phyloP scores from a whole-genome alignment of 208 protist genomes.

The Trypanosoma cruzi region DNA sequence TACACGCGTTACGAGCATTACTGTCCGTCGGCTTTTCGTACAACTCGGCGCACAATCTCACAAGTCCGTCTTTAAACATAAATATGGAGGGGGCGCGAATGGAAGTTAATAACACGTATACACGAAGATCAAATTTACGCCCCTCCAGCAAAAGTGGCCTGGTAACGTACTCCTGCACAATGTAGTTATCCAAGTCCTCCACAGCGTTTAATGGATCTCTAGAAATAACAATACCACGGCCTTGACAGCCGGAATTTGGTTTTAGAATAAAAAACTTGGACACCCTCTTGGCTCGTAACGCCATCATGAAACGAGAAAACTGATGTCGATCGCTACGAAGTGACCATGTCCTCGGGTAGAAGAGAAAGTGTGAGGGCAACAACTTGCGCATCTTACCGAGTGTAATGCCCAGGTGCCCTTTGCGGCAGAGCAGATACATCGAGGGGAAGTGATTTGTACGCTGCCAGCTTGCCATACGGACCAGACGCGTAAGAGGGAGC shows the following conservation, averaged over 20 bases:
- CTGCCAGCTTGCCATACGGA: conserved; percentile 92
- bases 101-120: conserved; percentile 94
- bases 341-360: conserved; percentile 92
- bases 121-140: conserved; percentile 96
- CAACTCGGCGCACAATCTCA: conserved; percentile 92
- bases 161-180: conserved; percentile 95
- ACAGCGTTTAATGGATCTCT: conserved; percentile 79
- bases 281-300: conserved; percentile 50
- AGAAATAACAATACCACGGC: conserved; percentile 93
- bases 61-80: conserved; percentile 94
- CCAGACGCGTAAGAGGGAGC: conserved; percentile 87
- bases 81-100: conserved; percentile 91
- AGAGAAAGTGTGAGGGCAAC: conserved; percentile 88
- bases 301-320: conserved; percentile 68
- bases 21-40: conserved; percentile 85
- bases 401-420: conserved; percentile 92
- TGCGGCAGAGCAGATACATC: conserved; percentile 94
- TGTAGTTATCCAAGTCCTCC: conserved; percentile 86
- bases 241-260: conserved; percentile 93
- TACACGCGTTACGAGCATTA: conserved; percentile 89
- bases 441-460: conserved; percentile 96
- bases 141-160: conserved; percentile 92
- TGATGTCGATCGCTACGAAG: conserved; percentile 75
- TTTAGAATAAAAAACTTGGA: conserved; percentile 95
- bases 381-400: conserved; percentile 80